Evolutionary conservation across 176 grass and related monocot species (phyloP).

Genomic region (Ampelocalamus luodianensis): DNA sequence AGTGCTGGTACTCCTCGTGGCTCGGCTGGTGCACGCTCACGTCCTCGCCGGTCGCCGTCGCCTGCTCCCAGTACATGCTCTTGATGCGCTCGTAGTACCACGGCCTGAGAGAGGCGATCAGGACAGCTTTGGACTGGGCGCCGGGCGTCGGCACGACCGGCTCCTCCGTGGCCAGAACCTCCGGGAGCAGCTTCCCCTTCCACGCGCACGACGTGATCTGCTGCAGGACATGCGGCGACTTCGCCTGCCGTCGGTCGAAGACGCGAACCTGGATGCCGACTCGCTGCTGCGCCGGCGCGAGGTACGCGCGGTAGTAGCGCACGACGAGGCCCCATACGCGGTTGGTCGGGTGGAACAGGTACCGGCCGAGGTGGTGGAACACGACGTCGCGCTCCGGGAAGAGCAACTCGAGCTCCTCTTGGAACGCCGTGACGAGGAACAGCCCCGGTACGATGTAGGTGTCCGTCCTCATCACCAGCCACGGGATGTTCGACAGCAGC

Average conservation of each 20-base stretch:
- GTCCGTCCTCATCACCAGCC: conserved; percentile 63
- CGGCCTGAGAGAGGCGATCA: conserved; percentile 45
- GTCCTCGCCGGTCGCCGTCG: neutral
- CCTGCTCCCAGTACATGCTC: too few relatives aligned
- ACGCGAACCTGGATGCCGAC: conserved; percentile 63
- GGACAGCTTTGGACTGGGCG: neutral
- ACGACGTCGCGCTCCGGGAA: conserved; percentile 57
- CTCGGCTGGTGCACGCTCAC: conserved; percentile 54
- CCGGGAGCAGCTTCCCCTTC: conserved; percentile 41
- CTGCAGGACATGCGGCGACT: conserved; percentile 27
- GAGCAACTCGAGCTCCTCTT: conserved; percentile 58
- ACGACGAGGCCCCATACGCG: conserved; percentile 55
- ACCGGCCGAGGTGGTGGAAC: conserved; percentile 65
- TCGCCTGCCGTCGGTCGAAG: conserved; percentile 15
- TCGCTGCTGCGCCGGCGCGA: conserved; percentile 30
- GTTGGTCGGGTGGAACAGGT: conserved; percentile 73
- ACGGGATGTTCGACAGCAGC: conserved; percentile 7
- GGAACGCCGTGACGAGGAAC: conserved; percentile 53
- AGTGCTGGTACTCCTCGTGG: conserved; percentile 53
- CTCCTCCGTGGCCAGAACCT: too few relatives aligned
- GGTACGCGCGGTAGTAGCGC: conserved; percentile 42
- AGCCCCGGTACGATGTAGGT: conserved; percentile 63
- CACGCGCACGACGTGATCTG: conserved; percentile 50
- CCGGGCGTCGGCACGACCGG: too few relatives aligned
- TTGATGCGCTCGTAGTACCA: conserved; percentile 48